Conservation (phyloP, 1,139 yeast species). For the Protomyces inouyei region DNA sequence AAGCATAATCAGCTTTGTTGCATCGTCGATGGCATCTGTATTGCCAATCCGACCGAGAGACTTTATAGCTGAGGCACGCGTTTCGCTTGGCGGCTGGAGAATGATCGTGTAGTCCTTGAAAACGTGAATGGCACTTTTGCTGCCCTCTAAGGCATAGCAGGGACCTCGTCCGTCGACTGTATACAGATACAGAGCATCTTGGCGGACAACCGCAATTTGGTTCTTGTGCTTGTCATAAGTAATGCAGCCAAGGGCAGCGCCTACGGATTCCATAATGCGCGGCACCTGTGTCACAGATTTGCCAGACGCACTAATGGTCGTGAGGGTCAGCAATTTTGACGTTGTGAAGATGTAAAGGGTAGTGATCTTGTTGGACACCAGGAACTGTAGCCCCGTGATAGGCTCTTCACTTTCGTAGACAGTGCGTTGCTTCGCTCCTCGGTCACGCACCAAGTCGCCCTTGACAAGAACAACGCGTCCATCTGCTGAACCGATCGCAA, state of each 20-base stretch:
- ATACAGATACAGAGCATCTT: constrained; percentile 52
- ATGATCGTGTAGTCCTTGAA: constrained; percentile 53
- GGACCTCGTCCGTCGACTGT: constrained; percentile 54
- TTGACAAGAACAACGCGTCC: constrained; percentile 78
- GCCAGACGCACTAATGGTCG: constrained; percentile 68
- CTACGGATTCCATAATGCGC: constrained; percentile 57
- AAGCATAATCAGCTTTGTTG: constrained; percentile 55
- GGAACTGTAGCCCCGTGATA: constrained; percentile 66
- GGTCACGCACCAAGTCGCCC: constrained; percentile 81
- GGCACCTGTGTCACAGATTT: constrained; percentile 68
- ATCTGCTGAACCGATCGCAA: constrained; percentile 81
- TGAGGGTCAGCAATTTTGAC: constrained; percentile 60
- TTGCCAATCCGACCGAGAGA: constrained; percentile 6
- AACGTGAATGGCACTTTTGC: constrained; percentile 53
- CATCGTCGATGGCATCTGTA: constrained; percentile 32
- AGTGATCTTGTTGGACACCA: constrained; percentile 40
- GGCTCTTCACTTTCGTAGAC: constrained; percentile 73
- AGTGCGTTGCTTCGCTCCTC: constrained; percentile 82
- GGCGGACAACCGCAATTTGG: constrained; percentile 53
- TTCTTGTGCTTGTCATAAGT: constrained; percentile 44
- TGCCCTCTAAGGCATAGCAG: constrained; percentile 54
- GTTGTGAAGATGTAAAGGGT: constrained; percentile 62
- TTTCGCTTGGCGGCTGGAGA: constrained; percentile 45
- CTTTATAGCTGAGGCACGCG: constrained; percentile 13
- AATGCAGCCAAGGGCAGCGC: constrained; percentile 69